phyloP scores from a whole-genome alignment of 2,329 filamentous ascomycete species.

The Aspergillus piperis region DNA sequence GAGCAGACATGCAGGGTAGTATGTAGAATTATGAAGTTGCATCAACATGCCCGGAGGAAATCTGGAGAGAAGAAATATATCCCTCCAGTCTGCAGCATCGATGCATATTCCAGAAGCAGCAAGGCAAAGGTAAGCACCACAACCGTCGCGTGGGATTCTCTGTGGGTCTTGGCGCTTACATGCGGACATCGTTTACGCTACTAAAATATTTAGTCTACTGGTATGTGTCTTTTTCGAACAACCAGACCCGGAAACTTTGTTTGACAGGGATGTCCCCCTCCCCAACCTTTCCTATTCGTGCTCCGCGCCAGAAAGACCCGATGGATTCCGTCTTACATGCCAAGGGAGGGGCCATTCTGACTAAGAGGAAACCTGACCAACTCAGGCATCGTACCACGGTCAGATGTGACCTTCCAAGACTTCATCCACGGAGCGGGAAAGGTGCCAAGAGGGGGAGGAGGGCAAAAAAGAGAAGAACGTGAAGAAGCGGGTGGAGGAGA shows the following conservation, averaged over 20 bases:
- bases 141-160: background rate
- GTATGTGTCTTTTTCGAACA: background rate
- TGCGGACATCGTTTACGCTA: background rate
- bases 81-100: background rate
- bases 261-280: background rate
- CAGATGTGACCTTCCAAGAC: conserved; percentile 4
- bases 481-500: background rate
- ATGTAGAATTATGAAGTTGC: background rate
- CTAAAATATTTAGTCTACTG: too few species aligned
- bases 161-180: background rate
- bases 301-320: background rate
- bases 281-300: background rate
- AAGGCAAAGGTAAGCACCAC: background rate
- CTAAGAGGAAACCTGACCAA: background rate
- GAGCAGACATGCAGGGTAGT: background rate
- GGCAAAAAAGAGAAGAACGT: background rate
- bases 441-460: conserved; percentile 6
- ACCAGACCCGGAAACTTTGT: background rate
- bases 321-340: background rate
- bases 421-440: conserved; percentile 11
- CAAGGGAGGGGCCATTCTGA: background rate
- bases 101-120: background rate
- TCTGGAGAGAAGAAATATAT: background rate
- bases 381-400: background rate
- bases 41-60: background rate